Conservation (phyloP, 2,329 filamentous ascomycete species). For the Sclerotinia trifoliorum region DNA sequence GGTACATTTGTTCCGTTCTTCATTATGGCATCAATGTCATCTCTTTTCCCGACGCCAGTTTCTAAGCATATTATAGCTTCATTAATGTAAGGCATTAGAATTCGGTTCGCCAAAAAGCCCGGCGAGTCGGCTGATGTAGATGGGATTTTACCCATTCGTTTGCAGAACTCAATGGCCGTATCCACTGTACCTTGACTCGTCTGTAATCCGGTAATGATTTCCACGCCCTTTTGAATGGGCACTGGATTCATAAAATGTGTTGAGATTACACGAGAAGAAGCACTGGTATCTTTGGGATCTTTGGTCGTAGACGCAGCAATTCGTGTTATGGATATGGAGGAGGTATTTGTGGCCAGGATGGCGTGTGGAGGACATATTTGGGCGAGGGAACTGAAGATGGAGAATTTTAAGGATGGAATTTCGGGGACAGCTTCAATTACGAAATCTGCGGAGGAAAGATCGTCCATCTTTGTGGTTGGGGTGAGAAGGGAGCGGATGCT, state of each 20-base stretch:
- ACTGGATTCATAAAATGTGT: slow-evolving; percentile 99
- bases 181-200: slow-evolving; percentile 80
- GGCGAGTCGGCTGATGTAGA: slow-evolving; percentile 87
- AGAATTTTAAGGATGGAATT: slow-evolving; percentile 80
- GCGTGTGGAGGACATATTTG: slow-evolving; percentile 79
- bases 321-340: slow-evolving; percentile 95
- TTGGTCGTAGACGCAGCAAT: slow-evolving; percentile 84
- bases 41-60: slow-evolving; percentile 82
- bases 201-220: slow-evolving; percentile 94
- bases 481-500: slow-evolving; percentile 67
- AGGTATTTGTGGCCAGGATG: slow-evolving; percentile 95
- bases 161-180: slow-evolving; percentile 80
- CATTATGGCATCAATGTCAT: slow-evolving; percentile 97
- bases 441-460: slow-evolving; percentile 84
- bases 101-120: slow-evolving; percentile 93
- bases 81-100: slow-evolving; percentile 99
- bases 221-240: slow-evolving; percentile 92
- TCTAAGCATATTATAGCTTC: slow-evolving; percentile 96
- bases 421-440: slow-evolving; percentile 97
- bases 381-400: slow-evolving; percentile 82
- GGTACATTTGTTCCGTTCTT: slow-evolving; percentile 98
- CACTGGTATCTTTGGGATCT: slow-evolving; percentile 76
- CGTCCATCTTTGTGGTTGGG: slow-evolving; percentile 70
- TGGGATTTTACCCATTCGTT: slow-evolving; percentile 88
- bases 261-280: slow-evolving; percentile 83